Evolutionary conservation across 176 grass and related monocot species (phyloP).

Genomic region (Triticum timopheevii): DNA sequence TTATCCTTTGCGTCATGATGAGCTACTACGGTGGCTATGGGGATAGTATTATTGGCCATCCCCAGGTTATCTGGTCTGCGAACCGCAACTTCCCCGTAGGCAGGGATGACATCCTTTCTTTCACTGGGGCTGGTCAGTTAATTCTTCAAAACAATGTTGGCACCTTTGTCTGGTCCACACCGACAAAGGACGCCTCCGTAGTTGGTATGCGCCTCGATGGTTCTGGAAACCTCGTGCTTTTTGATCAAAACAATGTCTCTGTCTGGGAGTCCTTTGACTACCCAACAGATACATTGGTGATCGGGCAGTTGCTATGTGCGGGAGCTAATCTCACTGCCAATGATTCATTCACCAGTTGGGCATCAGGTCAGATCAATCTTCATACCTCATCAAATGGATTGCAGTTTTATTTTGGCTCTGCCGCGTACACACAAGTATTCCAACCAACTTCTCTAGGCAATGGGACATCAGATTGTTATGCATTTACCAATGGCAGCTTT

Average conservation of each 20-base stretch:
- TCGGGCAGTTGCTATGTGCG: background rate
- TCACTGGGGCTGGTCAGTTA: background rate
- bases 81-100: background rate
- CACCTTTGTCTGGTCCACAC: background rate
- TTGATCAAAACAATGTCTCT: background rate
- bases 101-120: background rate
- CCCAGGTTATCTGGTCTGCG: background rate
- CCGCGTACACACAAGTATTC: background rate
- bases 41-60: background rate
- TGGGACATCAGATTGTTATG: background rate
- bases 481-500: background rate
- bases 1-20: slow-evolving; percentile 4
- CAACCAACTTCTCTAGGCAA: background rate
- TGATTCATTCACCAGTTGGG: background rate
- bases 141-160: background rate
- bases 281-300: background rate
- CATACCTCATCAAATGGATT: background rate
- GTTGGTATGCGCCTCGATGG: background rate
- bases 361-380: background rate
- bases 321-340: background rate
- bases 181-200: background rate
- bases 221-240: slow-evolving; percentile 1
- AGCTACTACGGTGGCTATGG: background rate
- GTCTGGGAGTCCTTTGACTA: background rate
- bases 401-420: background rate